Evolutionary conservation across 768 basidiomycete species (phyloP).

Genomic region (Lyophyllum semitale): DNA sequence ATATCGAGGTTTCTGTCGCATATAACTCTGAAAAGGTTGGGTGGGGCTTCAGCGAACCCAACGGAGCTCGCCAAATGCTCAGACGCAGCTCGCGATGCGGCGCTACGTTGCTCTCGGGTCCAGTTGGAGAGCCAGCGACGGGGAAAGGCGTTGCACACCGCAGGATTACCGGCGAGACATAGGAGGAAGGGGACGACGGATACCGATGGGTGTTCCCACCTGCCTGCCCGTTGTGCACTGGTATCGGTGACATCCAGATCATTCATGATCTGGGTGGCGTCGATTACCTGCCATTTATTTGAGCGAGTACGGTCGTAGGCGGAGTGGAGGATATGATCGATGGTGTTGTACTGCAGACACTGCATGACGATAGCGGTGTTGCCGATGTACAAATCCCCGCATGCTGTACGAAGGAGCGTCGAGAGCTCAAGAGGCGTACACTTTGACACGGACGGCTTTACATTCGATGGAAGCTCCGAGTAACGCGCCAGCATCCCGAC

Average conservation of each 20-base stretch:
- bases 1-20: too few species aligned
- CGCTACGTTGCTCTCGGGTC: neutral
- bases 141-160: slow-evolving; percentile 6
- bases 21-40: too few species aligned
- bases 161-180: neutral
- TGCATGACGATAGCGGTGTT: neutral
- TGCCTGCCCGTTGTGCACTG: neutral
- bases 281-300: neutral
- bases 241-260: too few species aligned
- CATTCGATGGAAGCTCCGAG: slow-evolving; percentile 1
- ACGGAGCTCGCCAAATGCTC: too few species aligned
- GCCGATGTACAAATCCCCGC: too few species aligned
- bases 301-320: neutral
- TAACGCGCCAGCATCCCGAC: slow-evolving; percentile 12
- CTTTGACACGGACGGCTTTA: neutral
- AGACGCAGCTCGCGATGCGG: too few species aligned
- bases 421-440: neutral
- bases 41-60: too few species aligned
- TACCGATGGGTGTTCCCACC: neutral
- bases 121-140: slow-evolving; percentile 1
- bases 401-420: too few species aligned
- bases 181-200: slow-evolving; percentile 5
- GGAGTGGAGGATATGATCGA: neutral
- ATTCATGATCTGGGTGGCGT: too few species aligned
- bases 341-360: slow-evolving; percentile 3